Evolutionary conservation across 805 yeast genomes (phyloP).

Genomic region (Teunomyces panamensis): DNA sequence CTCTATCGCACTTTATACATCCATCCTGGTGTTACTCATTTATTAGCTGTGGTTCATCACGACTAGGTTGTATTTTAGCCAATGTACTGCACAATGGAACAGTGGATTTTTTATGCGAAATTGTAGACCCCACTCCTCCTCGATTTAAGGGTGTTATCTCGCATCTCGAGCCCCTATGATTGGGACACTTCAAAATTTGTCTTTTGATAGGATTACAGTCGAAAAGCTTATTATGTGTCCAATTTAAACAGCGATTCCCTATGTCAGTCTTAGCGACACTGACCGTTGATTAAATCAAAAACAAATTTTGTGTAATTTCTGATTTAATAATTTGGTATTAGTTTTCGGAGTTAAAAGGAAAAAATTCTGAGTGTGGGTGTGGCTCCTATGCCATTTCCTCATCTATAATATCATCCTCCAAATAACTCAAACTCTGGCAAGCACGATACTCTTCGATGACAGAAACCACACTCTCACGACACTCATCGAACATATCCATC

Average conservation of each 20-base stretch:
- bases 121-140: neutral
- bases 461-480: constrained; percentile 45
- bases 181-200: too few species aligned
- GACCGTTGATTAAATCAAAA: too few species aligned
- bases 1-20: neutral
- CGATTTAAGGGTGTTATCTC: too few species aligned
- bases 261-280: too few species aligned
- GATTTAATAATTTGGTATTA: too few species aligned
- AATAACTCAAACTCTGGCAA: constrained; percentile 40
- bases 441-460: constrained; percentile 47
- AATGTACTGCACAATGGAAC: neutral
- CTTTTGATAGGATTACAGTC: too few species aligned
- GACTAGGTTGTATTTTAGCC: neutral
- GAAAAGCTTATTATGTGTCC: too few species aligned
- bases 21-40: neutral
- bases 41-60: neutral
- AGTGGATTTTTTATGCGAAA: neutral
- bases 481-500: constrained; percentile 47
- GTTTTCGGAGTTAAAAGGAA: too few species aligned
- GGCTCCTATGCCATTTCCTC: constrained; percentile 24
- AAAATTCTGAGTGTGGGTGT: neutral
- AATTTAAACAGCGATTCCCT: too few species aligned
- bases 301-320: too few species aligned
- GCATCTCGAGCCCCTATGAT: too few species aligned
- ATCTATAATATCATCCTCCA: constrained; percentile 43